Evolutionary conservation across 768 basidiomycete species (phyloP).

Genomic region (Podaxis rugospora): DNA sequence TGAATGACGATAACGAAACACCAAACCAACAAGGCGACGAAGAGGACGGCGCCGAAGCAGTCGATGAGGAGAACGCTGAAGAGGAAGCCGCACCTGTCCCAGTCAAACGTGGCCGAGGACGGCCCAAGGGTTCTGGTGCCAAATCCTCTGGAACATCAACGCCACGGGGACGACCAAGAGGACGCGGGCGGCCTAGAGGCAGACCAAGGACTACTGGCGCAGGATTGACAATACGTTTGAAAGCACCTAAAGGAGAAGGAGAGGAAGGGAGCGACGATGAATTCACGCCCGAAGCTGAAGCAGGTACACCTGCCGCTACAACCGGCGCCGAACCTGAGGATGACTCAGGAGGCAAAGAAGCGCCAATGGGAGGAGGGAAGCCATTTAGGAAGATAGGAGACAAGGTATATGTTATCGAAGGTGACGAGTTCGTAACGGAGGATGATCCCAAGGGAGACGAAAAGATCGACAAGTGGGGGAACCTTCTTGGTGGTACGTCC

Average conservation of each 20-base stretch:
- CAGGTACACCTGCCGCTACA: constrained; percentile 15
- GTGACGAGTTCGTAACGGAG: constrained; percentile 84
- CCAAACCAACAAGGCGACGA: constrained; percentile 24
- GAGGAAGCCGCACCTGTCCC: constrained; percentile 25
- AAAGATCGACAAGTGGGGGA: constrained; percentile 86
- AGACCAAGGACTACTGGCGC: constrained; percentile 18
- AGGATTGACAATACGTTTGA: constrained; percentile 31
- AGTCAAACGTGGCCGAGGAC: constrained; percentile 12
- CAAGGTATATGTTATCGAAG: constrained; percentile 71
- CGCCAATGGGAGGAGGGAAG: constrained; percentile 51
- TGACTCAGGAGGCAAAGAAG: constrained; percentile 37
- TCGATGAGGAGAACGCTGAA: constrained; percentile 30
- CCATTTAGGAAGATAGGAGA: constrained; percentile 74
- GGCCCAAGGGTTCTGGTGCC: constrained; percentile 5
- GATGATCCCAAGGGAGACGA: constrained; percentile 84
- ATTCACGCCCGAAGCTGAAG: constrained; percentile 19
- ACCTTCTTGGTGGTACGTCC: constrained; percentile 73
- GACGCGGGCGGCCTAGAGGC: constrained; percentile 26
- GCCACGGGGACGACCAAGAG: constrained; percentile 23
- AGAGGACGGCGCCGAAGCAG: constrained; percentile 27
- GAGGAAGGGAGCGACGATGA: constrained; percentile 36
- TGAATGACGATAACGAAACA: constrained; percentile 17
- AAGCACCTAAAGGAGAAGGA: constrained; percentile 27
- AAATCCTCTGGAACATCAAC: constrained; percentile 7
- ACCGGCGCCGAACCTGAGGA: constrained; percentile 30